Evolutionary conservation across 805 yeast genomes (phyloP).

Genomic region (Ogataea chonburiensis): DNA sequence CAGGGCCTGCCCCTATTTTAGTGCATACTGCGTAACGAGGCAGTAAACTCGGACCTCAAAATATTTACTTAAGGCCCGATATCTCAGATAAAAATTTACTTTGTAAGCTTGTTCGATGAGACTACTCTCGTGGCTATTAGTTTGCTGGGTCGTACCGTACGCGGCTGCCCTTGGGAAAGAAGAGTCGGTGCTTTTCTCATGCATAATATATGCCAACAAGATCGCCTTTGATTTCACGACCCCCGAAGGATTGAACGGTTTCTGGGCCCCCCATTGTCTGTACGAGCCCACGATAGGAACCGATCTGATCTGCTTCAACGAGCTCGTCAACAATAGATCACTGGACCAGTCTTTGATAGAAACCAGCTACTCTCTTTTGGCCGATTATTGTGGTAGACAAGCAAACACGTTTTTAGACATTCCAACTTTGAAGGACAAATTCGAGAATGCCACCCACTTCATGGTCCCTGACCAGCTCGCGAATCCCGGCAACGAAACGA

Average conservation of each 20-base stretch:
- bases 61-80: conserved; percentile 5
- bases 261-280: conserved; percentile 27
- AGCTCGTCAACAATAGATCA: conserved; percentile 5
- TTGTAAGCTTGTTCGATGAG: conserved; percentile 3
- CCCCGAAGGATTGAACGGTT: conserved; percentile 12
- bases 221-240: conserved; percentile 23
- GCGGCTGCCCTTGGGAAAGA: conserved; percentile 7
- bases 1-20: too few species aligned
- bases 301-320: conserved; percentile 25
- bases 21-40: too few species aligned
- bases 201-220: conserved; percentile 17
- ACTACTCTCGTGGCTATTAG: conserved; percentile 1
- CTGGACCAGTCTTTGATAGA: not conserved
- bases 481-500: not conserved
- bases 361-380: conserved; percentile 11
- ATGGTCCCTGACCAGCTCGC: too few species aligned
- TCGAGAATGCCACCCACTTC: conserved; percentile 18
- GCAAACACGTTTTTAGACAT: conserved; percentile 12
- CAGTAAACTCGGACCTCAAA: too few species aligned
- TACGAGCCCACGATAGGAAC: conserved; percentile 30
- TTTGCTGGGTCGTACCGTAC: conserved; percentile 3
- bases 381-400: conserved; percentile 15
- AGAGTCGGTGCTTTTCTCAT: conserved; percentile 25
- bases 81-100: conserved; percentile 11
- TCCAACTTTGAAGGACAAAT: conserved; percentile 3